These are phyloP conservation scores for Eutrema japonicum DNA, from an alignment of 345 rosid genomes.

Conservation along the genomic window DNA sequence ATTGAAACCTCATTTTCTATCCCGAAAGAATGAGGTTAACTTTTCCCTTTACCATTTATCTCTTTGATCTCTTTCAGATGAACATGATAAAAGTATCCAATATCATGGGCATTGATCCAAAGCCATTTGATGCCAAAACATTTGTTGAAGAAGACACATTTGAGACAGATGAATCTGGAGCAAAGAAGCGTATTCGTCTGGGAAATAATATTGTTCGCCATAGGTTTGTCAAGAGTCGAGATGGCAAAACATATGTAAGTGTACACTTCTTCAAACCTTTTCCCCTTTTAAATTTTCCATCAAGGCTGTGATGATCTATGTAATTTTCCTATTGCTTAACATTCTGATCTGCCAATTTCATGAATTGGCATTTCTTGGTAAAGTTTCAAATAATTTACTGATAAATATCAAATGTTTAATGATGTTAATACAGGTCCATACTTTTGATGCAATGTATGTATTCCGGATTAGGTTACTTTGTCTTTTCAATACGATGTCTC, in stretches of 20 bases:
- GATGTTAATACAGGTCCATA: background rate
- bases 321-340: constrained; percentile 1
- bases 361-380: constrained; percentile 29
- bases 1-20: constrained; percentile 12
- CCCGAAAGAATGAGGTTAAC: background rate
- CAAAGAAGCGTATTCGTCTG: constrained; percentile 76
- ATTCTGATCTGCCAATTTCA: constrained; percentile 20
- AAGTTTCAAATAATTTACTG: constrained; percentile 18
- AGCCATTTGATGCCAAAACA: constrained; percentile 90
- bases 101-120: constrained; percentile 96
- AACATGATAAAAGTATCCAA: constrained; percentile 91
- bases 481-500: constrained; percentile 12
- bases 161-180: constrained; percentile 86
- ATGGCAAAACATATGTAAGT: constrained; percentile 82
- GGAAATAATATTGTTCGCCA: constrained; percentile 94
- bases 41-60: constrained; percentile 4
- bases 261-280: constrained; percentile 27
- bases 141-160: constrained; percentile 90
- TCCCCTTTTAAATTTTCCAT: background rate
- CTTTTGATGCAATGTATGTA: constrained; percentile 20
- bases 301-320: constrained; percentile 4
- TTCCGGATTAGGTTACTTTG: background rate
- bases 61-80: constrained; percentile 63
- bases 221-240: constrained; percentile 69
- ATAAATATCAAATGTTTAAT: background rate